Evolutionary conservation across 768 basidiomycete species (phyloP), one percentile per base, ranked within the genome.

Genomic region (Pleurotus ostreatus): DNA sequence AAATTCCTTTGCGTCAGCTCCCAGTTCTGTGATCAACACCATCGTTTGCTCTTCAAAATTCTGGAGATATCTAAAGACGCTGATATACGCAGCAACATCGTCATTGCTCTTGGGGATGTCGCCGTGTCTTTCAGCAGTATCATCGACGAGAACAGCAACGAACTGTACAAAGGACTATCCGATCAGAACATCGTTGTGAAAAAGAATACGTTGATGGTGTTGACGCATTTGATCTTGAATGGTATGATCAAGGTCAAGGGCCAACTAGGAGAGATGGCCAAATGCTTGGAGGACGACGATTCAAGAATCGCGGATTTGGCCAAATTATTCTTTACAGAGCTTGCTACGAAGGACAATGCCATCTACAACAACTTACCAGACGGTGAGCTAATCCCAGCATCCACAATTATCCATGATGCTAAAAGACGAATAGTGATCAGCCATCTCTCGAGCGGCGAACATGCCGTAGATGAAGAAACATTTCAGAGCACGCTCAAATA

Each of bases 181-280:
- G 97, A 99, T 68, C 75, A 74, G 40, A 83, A 96, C 62, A 71
- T 92, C 8, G 82, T 88, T 40, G 96, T 99, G 60, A 99, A 98
- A 84, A 98, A 98, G 80, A 98, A 98, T 72, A 97, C 96, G 37
- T 80, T 99, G 45, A 98, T 98, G 96, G 97, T 98, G 26, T 78
- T 98, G 55, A 96, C 94, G 9, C 94, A 98, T 69, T 74, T 99
- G 58, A 98, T 98, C 66, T 74, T 99, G 59, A 98, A 98, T 64
- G 96, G 96, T 2, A 98, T 98, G 97, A 91, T 99, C 80, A 99
- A 98, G 71, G 95, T 98, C 62, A 98, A 99, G 72, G 97, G 97
- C 1, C 96, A 99, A 68, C 78, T 99, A 5, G 97, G 97, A 15
- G 97, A 99, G 78, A 98, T 99, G 96, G 97, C 96, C n/a, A 98